Percentiles rank a stretch among this genome's conserved stretches.
phyloP scores from a whole-genome alignment of 2,329 filamentous ascomycete genomes.

The Claviceps purpurea region DNA sequence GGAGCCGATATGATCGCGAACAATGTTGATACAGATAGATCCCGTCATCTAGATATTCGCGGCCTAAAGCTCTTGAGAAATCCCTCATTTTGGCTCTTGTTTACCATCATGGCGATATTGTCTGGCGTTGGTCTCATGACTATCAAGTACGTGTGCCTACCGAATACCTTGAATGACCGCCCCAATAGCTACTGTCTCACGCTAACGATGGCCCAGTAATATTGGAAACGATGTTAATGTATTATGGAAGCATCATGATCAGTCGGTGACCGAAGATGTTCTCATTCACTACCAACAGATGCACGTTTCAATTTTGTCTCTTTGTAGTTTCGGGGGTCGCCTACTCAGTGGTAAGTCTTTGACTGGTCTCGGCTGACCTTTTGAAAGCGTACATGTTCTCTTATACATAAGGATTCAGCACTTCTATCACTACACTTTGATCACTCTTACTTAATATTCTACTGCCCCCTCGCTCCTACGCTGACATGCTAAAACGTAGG shows the following conservation, averaged over 20 bases:
- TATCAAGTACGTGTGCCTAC: slow-evolving; percentile 62
- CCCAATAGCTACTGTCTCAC: neutral
- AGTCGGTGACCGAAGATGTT: slow-evolving; percentile 55
- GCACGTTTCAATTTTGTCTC: slow-evolving; percentile 87
- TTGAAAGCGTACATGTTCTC: neutral
- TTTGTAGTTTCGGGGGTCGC: slow-evolving; percentile 74
- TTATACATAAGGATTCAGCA: neutral
- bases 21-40: slow-evolving; percentile 58
- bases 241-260: slow-evolving; percentile 77
- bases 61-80: slow-evolving; percentile 60
- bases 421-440: neutral
- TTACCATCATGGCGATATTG: slow-evolving; percentile 75
- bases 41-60: slow-evolving; percentile 80
- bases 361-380: neutral
- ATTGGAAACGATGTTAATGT: slow-evolving; percentile 84
- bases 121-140: slow-evolving; percentile 95
- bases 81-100: slow-evolving; percentile 83
- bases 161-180: neutral
- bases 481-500: slow-evolving; percentile 29
- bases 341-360: slow-evolving; percentile 52
- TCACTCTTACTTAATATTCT: neutral
- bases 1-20: slow-evolving; percentile 40
- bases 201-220: slow-evolving; percentile 45
- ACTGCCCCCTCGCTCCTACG: neutral
- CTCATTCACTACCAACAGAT: slow-evolving; percentile 73